phyloP scores from a whole-genome alignment of 768 basidiomycete genomes.

The Hydnomerulius pinastri region DNA sequence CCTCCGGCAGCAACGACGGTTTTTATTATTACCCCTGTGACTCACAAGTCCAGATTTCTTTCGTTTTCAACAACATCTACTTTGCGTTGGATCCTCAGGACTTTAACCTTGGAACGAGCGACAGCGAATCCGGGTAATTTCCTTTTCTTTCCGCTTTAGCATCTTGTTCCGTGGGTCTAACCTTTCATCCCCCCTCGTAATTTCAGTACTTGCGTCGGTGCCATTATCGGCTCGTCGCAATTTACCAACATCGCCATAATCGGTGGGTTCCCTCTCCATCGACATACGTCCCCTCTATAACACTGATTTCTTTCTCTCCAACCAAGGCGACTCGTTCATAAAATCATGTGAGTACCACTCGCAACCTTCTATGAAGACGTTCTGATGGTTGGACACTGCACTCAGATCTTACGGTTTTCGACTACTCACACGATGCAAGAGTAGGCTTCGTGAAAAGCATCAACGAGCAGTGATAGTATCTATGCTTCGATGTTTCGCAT shows the following conservation, averaged over 20 bases:
- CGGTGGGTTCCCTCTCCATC: too few species aligned
- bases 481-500: too few species aligned
- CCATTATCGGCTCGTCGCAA: slow-evolving; percentile 44
- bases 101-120: slow-evolving; percentile 54
- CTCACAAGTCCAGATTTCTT: slow-evolving; percentile 33
- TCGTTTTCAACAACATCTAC: slow-evolving; percentile 45
- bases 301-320: not conserved
- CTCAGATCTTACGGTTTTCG: slow-evolving; percentile 62
- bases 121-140: slow-evolving; percentile 33
- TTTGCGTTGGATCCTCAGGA: slow-evolving; percentile 49
- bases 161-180: not conserved
- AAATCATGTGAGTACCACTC: slow-evolving; percentile 57
- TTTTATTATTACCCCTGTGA: slow-evolving; percentile 61
- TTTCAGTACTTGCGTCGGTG: slow-evolving; percentile 54
- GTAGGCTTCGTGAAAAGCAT: slow-evolving; percentile 62
- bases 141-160: not conserved
- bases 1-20: slow-evolving; percentile 43
- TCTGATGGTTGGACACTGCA: slow-evolving; percentile 4
- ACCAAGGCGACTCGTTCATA: slow-evolving; percentile 56
- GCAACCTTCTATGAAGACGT: not conserved
- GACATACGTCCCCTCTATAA: too few species aligned
- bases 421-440: slow-evolving; percentile 53
- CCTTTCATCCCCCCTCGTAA: not conserved
- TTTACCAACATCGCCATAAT: slow-evolving; percentile 16
- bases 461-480: slow-evolving; percentile 26